These are phyloP conservation scores for Agaricus blazei DNA, from an alignment of 768 basidiomycete species.

Conservation along the genomic window DNA sequence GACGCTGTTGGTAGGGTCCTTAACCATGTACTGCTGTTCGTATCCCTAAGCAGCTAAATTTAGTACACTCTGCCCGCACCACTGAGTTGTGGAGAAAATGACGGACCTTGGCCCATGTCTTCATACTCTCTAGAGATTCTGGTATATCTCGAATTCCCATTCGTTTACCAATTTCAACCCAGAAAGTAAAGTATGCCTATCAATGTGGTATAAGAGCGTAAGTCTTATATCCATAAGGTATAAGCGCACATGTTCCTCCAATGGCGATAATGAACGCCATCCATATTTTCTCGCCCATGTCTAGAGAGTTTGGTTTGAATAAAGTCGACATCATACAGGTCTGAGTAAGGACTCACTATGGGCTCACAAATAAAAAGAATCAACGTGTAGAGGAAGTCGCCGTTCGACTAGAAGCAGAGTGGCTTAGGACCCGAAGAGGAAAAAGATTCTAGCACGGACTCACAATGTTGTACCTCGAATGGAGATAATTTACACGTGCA, in stretches of 20 bases:
- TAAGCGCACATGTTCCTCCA: slow-evolving; percentile 25
- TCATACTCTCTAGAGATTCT: slow-evolving; percentile 29
- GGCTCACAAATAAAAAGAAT: slow-evolving; percentile 26
- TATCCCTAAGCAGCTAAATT: slow-evolving; percentile 26
- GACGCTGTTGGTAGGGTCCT: slow-evolving; percentile 32
- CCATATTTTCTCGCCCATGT: slow-evolving; percentile 10
- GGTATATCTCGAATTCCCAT: slow-evolving; percentile 48
- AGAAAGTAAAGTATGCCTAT: slow-evolving; percentile 37
- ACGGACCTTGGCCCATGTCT: slow-evolving; percentile 34
- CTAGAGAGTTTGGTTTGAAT: neutral
- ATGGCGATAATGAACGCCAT: slow-evolving; percentile 25
- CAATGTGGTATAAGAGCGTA: neutral
- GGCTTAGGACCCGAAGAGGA: neutral
- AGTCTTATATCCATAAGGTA: too few species aligned
- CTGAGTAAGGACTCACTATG: slow-evolving; percentile 6
- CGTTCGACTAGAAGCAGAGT: slow-evolving; percentile 20
- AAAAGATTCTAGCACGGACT: slow-evolving; percentile 5
- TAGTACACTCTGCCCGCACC: neutral
- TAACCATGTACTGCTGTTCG: slow-evolving; percentile 36
- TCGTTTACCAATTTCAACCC: slow-evolving; percentile 38
- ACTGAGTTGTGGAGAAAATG: neutral
- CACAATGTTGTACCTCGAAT: slow-evolving; percentile 33
- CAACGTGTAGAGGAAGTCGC: slow-evolving; percentile 27
- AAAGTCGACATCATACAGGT: neutral
- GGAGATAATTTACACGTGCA: slow-evolving; percentile 34